Evolutionary conservation across 208 protist species (phyloP), one percentile per base, ranked within the genome.

Genomic region (Leishmania turanica): DNA sequence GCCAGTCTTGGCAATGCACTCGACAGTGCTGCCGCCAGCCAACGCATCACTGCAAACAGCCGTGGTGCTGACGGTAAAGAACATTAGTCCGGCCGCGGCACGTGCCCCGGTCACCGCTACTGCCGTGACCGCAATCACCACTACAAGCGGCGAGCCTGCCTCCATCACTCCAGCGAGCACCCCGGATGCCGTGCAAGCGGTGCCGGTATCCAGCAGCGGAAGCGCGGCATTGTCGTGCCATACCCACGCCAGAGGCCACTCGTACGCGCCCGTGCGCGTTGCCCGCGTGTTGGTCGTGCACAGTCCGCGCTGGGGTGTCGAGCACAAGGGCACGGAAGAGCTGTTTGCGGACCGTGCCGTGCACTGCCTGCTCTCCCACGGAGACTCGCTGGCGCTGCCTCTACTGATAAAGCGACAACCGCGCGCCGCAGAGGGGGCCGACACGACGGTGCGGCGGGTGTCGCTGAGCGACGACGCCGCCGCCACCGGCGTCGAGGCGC

Each of bases 21-120:
- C 90, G 4, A 95, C 87, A 53, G 89, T 95, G 27, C 75, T 97
- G 47, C 88, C 92, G 47, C 92, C 94, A 15, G 71, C 82, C 3
- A 93, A 92, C 77, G 77, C 84, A 0, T 88, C 84, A 0, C 60
- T 93, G 75, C 85, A 81, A 40, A 80, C 83, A 21, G 88, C 90
- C 11, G 87, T 87, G 3, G 80, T 92, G 58, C 42, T 97, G 24
- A 95, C 88, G 1, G 89, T 86, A 27, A 93, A 91, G 78, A 87
- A 95, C 81, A 88, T 92, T 72, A 81, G 80, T 54, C 66, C 64
- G 1, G 8, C 40, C 56, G 53, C 19, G 19, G 51, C 3, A 76
- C 49, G 62, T 68, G 31, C 62, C 31, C 15, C 62, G 15, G 27
- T 31, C 13, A 15, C 58, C 27, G n/a, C 58, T 64, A 64, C 58